phyloP scores from a whole-genome alignment of 140 eudicot genomes.

The Cichorium intybus region DNA sequence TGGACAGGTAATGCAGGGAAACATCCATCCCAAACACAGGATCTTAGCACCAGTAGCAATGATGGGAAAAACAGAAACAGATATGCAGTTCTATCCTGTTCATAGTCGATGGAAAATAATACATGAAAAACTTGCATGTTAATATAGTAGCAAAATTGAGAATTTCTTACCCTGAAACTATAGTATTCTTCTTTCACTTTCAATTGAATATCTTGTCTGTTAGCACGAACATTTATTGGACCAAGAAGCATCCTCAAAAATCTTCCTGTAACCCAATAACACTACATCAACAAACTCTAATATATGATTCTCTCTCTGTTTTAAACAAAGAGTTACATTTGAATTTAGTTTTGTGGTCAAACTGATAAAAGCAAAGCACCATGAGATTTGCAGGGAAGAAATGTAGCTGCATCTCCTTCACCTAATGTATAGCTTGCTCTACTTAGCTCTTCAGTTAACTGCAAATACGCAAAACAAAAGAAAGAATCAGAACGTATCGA shows the following conservation, averaged over 20 bases:
- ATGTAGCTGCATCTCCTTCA: slow-evolving; percentile 97
- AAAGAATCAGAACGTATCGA: not conserved
- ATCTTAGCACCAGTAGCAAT: slow-evolving; percentile 44
- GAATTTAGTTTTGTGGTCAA: not conserved
- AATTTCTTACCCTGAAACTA: slow-evolving; percentile 62
- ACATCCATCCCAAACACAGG: slow-evolving; percentile 49
- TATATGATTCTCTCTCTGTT: not conserved
- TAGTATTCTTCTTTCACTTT: slow-evolving; percentile 97
- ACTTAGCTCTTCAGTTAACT: slow-evolving; percentile 73
- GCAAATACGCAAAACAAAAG: slow-evolving; percentile 12
- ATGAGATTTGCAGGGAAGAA: slow-evolving; percentile 93
- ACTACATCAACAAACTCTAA: slow-evolving; percentile 20
- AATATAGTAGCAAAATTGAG: no score
- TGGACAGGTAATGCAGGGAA: slow-evolving; percentile 72
- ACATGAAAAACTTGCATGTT: no score
- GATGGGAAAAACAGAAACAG: slow-evolving; percentile 63
- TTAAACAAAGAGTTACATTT: slow-evolving; percentile 11
- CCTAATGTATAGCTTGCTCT: slow-evolving; percentile 71
- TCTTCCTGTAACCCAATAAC: slow-evolving; percentile 49
- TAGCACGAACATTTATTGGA: slow-evolving; percentile 88
- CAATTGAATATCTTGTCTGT: slow-evolving; percentile 74
- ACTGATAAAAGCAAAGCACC: slow-evolving; percentile 35
- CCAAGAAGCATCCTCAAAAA: slow-evolving; percentile 90
- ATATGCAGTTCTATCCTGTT: slow-evolving; percentile 78
- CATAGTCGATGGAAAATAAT: slow-evolving; percentile 19